phyloP scores from a whole-genome alignment of 2,329 filamentous ascomycete species.

The Phialemoniopsis sp. region DNA sequence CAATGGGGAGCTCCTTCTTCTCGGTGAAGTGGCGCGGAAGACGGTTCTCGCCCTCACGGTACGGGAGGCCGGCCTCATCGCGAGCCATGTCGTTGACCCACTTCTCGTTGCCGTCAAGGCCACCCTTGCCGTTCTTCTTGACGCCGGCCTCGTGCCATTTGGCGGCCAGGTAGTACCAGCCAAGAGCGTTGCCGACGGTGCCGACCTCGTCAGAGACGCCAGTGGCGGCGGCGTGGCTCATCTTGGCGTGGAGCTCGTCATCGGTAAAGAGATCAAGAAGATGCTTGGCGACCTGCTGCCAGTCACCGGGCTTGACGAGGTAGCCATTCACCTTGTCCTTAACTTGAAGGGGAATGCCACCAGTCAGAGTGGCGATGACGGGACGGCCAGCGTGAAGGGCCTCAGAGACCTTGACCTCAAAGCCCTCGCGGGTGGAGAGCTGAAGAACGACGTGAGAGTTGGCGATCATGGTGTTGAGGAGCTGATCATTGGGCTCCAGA shows the following conservation, averaged over 20 bases:
- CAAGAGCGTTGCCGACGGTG: constrained; percentile 73
- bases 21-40: constrained; percentile 46
- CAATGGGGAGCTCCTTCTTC: constrained; percentile 12
- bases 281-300: constrained; percentile 63
- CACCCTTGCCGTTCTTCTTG: constrained; percentile 31
- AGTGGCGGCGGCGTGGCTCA: constrained; percentile 58
- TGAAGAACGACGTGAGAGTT: constrained; percentile 72
- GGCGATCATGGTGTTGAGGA: constrained; percentile 72
- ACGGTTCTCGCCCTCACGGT: constrained; percentile 54
- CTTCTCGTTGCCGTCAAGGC: constrained; percentile 52
- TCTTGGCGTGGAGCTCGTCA: constrained; percentile 57
- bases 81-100: constrained; percentile 76
- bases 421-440: constrained; percentile 76
- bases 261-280: constrained; percentile 65
- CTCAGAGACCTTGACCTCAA: constrained; percentile 84
- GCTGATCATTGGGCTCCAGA: constrained; percentile 72
- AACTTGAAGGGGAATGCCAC: constrained; percentile 79
- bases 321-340: constrained; percentile 69
- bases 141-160: constrained; percentile 53
- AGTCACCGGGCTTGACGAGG: constrained; percentile 68
- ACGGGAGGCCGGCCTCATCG: constrained; percentile 57
- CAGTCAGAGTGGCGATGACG: constrained; percentile 69
- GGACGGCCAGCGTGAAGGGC: constrained; percentile 77
- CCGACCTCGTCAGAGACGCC: constrained; percentile 79
- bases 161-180: constrained; percentile 74